Evolutionary conservation across 2,329 filamentous ascomycete species (phyloP).

Genomic region (Curvularia sp.): DNA sequence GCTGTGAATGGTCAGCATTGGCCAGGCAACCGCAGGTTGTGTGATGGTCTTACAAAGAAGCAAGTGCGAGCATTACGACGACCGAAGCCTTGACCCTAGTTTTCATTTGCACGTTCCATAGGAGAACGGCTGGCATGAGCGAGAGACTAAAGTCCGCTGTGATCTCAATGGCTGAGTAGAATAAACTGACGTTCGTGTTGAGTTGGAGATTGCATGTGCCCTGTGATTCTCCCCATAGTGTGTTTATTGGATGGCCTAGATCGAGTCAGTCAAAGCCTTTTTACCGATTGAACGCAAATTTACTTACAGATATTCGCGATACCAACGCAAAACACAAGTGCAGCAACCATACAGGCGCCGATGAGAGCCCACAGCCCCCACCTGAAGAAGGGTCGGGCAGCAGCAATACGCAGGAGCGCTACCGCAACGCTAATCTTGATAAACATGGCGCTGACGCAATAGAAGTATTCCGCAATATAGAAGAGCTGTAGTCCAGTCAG

Average conservation of each 20-base stretch:
- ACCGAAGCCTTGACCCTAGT: conserved; percentile 52
- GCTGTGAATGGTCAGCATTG: conserved; percentile 29
- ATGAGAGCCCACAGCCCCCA: conserved; percentile 25
- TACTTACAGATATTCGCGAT: conserved; percentile 32
- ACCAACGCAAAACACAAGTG: conserved; percentile 28
- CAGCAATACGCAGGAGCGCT: conserved; percentile 28
- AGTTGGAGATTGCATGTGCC: conserved; percentile 31
- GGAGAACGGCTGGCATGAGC: conserved; percentile 26
- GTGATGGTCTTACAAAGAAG: conserved; percentile 49
- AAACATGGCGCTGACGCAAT: conserved; percentile 28
- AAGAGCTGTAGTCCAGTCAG: conserved; percentile 18
- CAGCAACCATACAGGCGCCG: conserved; percentile 21
- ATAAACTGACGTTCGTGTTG: conserved; percentile 31
- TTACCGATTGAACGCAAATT: not conserved
- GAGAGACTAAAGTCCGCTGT: conserved; percentile 31
- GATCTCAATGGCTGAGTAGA: conserved; percentile 34
- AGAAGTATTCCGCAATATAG: conserved; percentile 34
- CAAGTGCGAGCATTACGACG: conserved; percentile 51
- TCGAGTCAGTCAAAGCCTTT: not conserved
- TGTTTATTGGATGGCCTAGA: conserved; percentile 29
- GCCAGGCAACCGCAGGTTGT: not conserved
- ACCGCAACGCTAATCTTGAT: conserved; percentile 35
- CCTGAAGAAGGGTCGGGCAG: conserved; percentile 18
- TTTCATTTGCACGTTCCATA: conserved; percentile 44
- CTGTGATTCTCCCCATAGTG: conserved; percentile 31